These are phyloP conservation scores for Bertia moriformis DNA, from an alignment of 2,329 filamentous ascomycete species.

Conservation along the genomic window DNA sequence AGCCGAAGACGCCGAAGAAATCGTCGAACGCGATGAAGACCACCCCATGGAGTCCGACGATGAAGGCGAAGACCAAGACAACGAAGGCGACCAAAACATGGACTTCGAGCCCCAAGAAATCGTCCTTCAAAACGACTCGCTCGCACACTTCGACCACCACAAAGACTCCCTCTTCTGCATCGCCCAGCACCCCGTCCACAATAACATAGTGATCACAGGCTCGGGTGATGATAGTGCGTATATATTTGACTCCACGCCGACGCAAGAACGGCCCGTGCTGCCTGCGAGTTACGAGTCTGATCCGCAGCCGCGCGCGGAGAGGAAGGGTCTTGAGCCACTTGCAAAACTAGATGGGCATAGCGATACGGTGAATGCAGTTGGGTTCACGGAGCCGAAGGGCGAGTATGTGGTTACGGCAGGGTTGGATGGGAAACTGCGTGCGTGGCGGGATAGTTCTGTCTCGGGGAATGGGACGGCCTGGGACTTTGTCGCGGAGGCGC, in stretches of 20 bases:
- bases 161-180: slow-evolving; percentile 60
- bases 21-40: slow-evolving; percentile 44
- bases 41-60: slow-evolving; percentile 50
- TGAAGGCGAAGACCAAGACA: slow-evolving; percentile 34
- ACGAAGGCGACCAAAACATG: slow-evolving; percentile 24
- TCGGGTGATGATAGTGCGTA: slow-evolving; percentile 46
- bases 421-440: slow-evolving; percentile 49
- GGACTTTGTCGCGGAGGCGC: slow-evolving; percentile 43
- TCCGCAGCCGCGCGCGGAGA: slow-evolving; percentile 34
- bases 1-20: slow-evolving; percentile 51
- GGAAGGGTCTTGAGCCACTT: slow-evolving; percentile 33
- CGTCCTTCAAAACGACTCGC: slow-evolving; percentile 54
- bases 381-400: slow-evolving; percentile 50
- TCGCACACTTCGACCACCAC: slow-evolving; percentile 56
- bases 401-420: slow-evolving; percentile 53
- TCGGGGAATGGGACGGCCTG: slow-evolving; percentile 23
- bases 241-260: slow-evolving; percentile 46
- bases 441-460: slow-evolving; percentile 29
- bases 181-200: slow-evolving; percentile 50
- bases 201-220: slow-evolving; percentile 50
- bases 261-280: slow-evolving; percentile 26
- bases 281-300: slow-evolving; percentile 40
- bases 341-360: slow-evolving; percentile 51
- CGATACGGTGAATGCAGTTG: slow-evolving; percentile 54
- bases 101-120: slow-evolving; percentile 31